Evolutionary conservation across 306 rosid genomes (phyloP).

Genomic region (Malus sieversii): DNA sequence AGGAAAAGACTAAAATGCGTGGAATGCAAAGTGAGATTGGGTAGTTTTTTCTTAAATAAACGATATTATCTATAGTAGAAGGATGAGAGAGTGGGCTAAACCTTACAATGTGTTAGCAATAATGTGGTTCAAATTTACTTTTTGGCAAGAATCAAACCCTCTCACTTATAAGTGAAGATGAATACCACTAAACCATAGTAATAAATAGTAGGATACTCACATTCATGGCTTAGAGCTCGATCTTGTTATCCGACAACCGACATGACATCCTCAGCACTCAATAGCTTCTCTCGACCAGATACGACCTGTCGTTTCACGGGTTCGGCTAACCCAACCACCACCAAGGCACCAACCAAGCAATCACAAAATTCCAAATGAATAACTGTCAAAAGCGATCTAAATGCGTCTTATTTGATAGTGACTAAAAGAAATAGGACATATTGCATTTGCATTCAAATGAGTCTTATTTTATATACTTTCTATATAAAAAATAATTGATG

Average conservation of each 20-base stretch:
- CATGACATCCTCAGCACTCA: constrained; percentile 48
- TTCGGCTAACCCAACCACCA: constrained; percentile 47
- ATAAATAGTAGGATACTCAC: constrained; percentile 33
- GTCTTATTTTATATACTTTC: too few species aligned
- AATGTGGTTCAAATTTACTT: too few species aligned
- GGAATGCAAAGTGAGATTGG: not conserved
- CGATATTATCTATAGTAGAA: too few species aligned
- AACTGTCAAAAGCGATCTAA: not conserved
- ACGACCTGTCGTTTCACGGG: constrained; percentile 52
- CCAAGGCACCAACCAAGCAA: not conserved
- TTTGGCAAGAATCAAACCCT: too few species aligned
- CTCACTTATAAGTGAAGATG: too few species aligned
- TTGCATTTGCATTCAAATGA: too few species aligned
- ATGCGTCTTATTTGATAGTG: too few species aligned
- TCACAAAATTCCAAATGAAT: not conserved
- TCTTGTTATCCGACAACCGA: constrained; percentile 56
- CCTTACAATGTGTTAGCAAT: too few species aligned
- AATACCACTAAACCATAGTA: too few species aligned
- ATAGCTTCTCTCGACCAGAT: constrained; percentile 67
- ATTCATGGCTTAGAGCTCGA: constrained; percentile 87
- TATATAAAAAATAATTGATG: too few species aligned
- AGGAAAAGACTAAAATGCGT: not conserved
- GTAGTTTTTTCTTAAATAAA: too few species aligned
- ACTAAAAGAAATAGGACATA: too few species aligned
- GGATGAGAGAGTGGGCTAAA: not conserved